Base-by-base conservation (phyloP, 2,329 filamentous ascomycete genomes). In the Penicillium sp. region DNA sequence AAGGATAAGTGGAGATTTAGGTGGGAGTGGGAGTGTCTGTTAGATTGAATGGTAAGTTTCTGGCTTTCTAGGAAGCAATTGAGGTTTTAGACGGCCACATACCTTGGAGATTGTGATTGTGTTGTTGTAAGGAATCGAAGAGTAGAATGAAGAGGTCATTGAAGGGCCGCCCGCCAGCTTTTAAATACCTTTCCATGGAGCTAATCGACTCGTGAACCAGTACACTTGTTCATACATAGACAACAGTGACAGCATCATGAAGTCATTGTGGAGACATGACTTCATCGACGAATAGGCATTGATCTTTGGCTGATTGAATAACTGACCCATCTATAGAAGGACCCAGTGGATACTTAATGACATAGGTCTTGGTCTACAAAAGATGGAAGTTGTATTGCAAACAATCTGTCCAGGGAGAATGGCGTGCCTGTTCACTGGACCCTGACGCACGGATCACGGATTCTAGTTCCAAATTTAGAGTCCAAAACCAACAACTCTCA, bases 191-290 rank as follows among this genome's bases (percentile, higher is more conserved):
- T 3, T 9, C 14, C 8, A 24, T 48, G 26, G 47, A 52, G 52
- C 43, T 49, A 42, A 21, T n/a, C 14, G 33, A 37, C 14, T 37
- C 14, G 33, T 37, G 8, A 37, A n/a, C 16, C 33, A 14, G 33
- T 39, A 22, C 10, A 39, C 9, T 39, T 42, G 39, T 21, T 21
- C n/a, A 16, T 37, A 19, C 37, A 44, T 52, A 54, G 54, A 58
- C 50, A 29, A 27, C 22, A 27, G 43, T 71, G 69, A 72, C 65
- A 65, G 49, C 68, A 71, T 70, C n/a, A 57, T 72, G 69, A 72
- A 64, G 66, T 72, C 70, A 72, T 71, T 37, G 35, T n/a, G 35
- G 35, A 37, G 35, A 37, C 35, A 70, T 72, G 69, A 72, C 63
- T 67, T 72, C 68, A 71, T 65, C 53, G 3, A 9, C 46, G 33